Evolutionary conservation across 1,139 yeast species (phyloP), one percentile per base, ranked within the genome.

Genomic region (Nadsonia commutata): DNA sequence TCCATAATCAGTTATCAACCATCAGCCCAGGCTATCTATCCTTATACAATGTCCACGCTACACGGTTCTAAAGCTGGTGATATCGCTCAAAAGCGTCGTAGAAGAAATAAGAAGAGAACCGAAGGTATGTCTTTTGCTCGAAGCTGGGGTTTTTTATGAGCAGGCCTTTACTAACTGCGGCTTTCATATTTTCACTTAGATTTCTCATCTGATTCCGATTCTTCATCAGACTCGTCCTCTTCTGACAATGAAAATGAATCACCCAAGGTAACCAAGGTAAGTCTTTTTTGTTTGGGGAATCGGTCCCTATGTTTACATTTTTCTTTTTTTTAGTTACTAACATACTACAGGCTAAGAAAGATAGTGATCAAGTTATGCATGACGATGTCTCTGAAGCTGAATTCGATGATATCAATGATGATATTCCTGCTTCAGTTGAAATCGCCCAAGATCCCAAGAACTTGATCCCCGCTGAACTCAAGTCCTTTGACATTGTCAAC

Each of bases 91-190:
- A 52, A 52, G 41, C 48, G 58, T 38, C 49, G 61, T 37, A 47
- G 62, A 46, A 50, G 59, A 46, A 58, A 55, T 50, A 56, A 53
- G 51, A 57, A 61, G 16, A 48, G 62, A 50, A 58, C 62, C 2
- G 61, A 58, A 40, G 60, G 59, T 56, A 47, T 5, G 53, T 45
- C 9, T 16, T n/a, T 21, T 7, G 16, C 11, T 8, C 22, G 33
- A 31, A 20, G 1, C 11, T 18, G 18, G 22, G 9, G 33, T 27
- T 18, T 37, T 37, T 18, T 20, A 17, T 19, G 16, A 18, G 27
- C 18, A 21, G 11, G n/a, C 31, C 36, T 42, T 47, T 43, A 40
- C 45, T 11, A 9, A 2, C 11, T 16, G 18, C n/a, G n/a, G n/a
- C n/a, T n/a, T n/a, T n/a, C n/a, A n/a, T n/a, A n/a, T n/a, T n/a